Evolutionary conservation across 805 yeast genomes (phyloP).

Genomic region (Zygosaccharomyces kombuchaensis): DNA sequence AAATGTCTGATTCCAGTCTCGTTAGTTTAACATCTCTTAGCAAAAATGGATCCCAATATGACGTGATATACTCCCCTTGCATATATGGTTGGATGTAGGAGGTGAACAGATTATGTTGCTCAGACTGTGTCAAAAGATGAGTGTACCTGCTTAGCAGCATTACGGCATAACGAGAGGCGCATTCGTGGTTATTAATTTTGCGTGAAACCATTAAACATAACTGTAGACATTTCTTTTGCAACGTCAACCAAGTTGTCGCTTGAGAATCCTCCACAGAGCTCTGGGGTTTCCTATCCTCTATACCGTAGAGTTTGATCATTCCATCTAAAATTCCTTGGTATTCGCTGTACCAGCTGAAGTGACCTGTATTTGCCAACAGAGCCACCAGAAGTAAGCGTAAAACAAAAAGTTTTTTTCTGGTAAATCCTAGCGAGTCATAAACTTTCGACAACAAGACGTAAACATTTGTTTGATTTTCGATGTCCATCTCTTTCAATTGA

Average conservation of each 20-base stretch:
- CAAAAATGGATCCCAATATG: constrained; percentile 73
- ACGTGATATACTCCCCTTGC: constrained; percentile 23
- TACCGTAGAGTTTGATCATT: constrained; percentile 52
- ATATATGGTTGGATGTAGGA: constrained; percentile 27
- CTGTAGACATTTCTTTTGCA: constrained; percentile 54
- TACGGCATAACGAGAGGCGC: constrained; percentile 45
- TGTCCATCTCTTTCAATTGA: constrained; percentile 42
- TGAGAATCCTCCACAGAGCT: constrained; percentile 22
- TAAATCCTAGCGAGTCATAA: constrained; percentile 55
- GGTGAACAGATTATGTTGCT: constrained; percentile 46
- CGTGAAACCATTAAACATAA: constrained; percentile 52
- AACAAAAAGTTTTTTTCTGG: constrained; percentile 66
- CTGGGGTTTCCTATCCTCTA: constrained; percentile 40
- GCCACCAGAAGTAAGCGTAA: constrained; percentile 59
- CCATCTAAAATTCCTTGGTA: constrained; percentile 44
- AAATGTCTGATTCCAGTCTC: constrained; percentile 25
- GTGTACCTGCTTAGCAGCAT: constrained; percentile 53
- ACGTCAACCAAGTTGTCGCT: constrained; percentile 47
- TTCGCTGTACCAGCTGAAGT: constrained; percentile 27
- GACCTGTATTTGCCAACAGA: constrained; percentile 40
- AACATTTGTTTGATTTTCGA: constrained; percentile 54
- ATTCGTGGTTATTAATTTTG: constrained; percentile 43
- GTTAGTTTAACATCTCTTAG: constrained; percentile 47
- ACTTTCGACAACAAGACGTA: constrained; percentile 63
- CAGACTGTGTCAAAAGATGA: constrained; percentile 50